Base-by-base conservation (phyloP, 2,329 filamentous ascomycete species). In the Fusarium liriodendri region DNA sequence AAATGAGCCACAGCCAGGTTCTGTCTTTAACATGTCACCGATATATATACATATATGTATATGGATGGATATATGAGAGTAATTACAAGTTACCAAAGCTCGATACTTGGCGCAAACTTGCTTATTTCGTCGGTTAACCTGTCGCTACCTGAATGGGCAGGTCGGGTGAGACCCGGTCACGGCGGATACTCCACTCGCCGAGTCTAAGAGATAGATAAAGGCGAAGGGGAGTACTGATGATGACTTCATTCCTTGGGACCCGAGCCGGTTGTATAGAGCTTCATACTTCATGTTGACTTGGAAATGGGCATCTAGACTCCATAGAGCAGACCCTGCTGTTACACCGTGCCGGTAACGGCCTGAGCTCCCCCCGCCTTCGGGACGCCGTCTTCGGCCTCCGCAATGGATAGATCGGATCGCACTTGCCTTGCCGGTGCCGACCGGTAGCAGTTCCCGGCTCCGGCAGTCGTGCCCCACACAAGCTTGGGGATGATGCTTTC, bases 391-490 rank as follows among this genome's bases (percentile, higher is more conserved):
- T 57, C 54, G 54, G 33, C 33, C 54, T 57, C 54, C 54, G 33
- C 20, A 38, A 57, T 33, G n/a, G 32, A 57, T 57, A n/a, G n/a
- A 32, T 32, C 45, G 45, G 45, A 50, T 50, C 45, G 45, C 25
- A 52, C 27, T 52, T 50, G 37, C n/a, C 38, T 62, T 57, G 32
- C 60, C 63, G 59, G 66, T 50, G 57, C 57, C 60, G 60, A 27
- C 60, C 33, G 59, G 59, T 40, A 54, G 18, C 64, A 60, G 45
- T 72, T 54, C 71, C 70, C 76, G 76, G 76, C 73, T 75, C 74
- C 75, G 76, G 76, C 50, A 62, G 55, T 27, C 42, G 55, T 47
- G 71, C 75, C 73, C 76, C 76, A 72, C 76, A 69, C 61, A 66
- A 78, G 27, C 62, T 73, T 61, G 63, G 64, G 20, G 50, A 64